phyloP scores from a whole-genome alignment of 257 asterid genomes.

The Petunia secreta region DNA sequence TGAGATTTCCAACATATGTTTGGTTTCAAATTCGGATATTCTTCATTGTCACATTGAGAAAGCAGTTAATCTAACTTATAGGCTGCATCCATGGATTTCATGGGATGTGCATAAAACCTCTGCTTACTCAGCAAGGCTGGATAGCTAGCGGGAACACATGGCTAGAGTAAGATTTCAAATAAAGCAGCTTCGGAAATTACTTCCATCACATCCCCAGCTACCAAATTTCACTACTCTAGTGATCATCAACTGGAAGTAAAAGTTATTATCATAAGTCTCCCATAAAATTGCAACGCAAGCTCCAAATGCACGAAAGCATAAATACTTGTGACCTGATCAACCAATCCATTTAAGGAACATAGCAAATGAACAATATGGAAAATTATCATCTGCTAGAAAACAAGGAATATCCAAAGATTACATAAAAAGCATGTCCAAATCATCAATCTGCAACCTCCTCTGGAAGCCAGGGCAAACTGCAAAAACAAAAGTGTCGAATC shows the following conservation, averaged over 20 bases:
- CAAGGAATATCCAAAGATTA: background rate
- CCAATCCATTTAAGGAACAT: background rate
- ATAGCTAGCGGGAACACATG: background rate
- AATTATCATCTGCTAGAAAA: background rate
- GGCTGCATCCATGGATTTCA: background rate
- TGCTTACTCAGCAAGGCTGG: background rate
- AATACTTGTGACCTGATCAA: background rate
- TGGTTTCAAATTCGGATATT: no score
- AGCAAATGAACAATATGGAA: background rate
- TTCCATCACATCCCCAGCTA: background rate
- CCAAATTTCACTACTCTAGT: background rate
- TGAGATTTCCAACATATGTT: no score
- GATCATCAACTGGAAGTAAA: background rate
- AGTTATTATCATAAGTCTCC: background rate
- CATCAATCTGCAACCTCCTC: conserved; percentile 29
- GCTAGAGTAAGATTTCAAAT: background rate
- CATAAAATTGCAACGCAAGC: background rate
- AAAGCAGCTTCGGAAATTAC: background rate
- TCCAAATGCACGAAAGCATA: background rate
- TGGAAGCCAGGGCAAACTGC: conserved; percentile 34
- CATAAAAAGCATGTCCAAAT: background rate
- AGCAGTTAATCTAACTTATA: no score
- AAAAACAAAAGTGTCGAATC: conserved; percentile 26
- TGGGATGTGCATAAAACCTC: background rate
- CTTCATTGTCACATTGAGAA: no score